Base-by-base conservation (phyloP, 2,329 filamentous ascomycete species). In the Penicillium italicum region DNA sequence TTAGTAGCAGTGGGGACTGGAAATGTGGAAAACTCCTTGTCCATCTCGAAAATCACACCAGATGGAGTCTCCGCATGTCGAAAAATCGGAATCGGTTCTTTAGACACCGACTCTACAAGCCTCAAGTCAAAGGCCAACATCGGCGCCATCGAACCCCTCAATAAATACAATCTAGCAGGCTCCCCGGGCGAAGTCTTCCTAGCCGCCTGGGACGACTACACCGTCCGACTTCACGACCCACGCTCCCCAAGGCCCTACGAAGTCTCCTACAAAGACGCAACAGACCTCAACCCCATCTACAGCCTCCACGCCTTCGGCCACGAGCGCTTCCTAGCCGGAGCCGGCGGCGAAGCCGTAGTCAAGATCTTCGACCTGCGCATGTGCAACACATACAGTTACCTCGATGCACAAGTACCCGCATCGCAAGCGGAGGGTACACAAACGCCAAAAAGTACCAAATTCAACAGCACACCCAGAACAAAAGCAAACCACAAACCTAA, bases 311-410 rank as follows among this genome's bases (percentile, higher is more conserved):
- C 80, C 0, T 79, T 85, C 48, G 82, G 82, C 2, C 77, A 78
- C 20, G 80, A 86, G 61, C 76, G 78, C 2, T 79, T 87, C 52
- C 66, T 86, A 9, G 81, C 79, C 11, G 85, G 85, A 24, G 78
- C 79, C 1, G 79, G 80, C 3, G 76, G 80, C 46, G 81, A 86
- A 66, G 80, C 78, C 42, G 74, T 85, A 48, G 70, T 87, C 42
- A 86, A 86, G 62, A 73, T 86, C 5, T 87, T 85, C 60, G 84
- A 88, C 62, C 66, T 87, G 41, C 82, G 85, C 24, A 74, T 84
- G 63, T 63, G 64, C n/a, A 71, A 65, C 22, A 63, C 60, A 14
- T 75, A 74, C 61, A 69, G 56, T 50, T 71, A 73, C 36, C 65
- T 66, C 10, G 63, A 71, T 22, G 60, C 70, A 26, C 65, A 61